Conservation (phyloP, 2,329 filamentous ascomycete species). For the Stachybotrys chartarum region DNA sequence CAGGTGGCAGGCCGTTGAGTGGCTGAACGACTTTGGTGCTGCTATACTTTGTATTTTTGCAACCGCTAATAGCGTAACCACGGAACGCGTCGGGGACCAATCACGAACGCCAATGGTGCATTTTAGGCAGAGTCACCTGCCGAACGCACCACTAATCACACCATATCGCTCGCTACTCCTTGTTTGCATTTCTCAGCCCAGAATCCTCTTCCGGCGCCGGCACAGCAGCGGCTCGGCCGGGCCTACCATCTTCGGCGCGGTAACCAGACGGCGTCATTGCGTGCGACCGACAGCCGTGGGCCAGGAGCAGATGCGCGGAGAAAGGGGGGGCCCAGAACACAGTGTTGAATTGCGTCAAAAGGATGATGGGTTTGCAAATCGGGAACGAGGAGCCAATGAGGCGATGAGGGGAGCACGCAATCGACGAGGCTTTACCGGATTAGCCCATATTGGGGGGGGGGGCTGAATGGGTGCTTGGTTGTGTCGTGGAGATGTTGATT, state of each 20-base stretch:
- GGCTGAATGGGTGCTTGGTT: background rate
- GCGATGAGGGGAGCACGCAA: constrained; percentile 17
- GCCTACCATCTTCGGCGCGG: background rate
- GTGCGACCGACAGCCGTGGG: constrained; percentile 3
- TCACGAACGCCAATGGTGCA: background rate
- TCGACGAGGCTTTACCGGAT: constrained; percentile 11
- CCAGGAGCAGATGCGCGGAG: background rate
- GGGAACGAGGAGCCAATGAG: constrained; percentile 14
- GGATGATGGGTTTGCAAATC: constrained; percentile 18
- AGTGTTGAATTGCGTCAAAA: constrained; percentile 18
- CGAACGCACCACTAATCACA: background rate
- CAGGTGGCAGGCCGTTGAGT: too few relatives aligned
- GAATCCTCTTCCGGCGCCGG: background rate
- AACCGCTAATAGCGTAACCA: too few relatives aligned
- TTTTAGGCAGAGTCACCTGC: background rate
- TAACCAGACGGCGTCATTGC: background rate
- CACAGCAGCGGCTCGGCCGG: background rate
- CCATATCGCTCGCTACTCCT: background rate
- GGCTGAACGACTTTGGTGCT: too few relatives aligned
- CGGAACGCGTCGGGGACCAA: background rate
- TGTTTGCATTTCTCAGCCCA: background rate
- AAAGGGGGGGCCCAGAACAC: background rate
- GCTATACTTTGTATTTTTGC: too few relatives aligned
- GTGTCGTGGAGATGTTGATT: background rate
- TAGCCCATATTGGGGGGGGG: background rate